A percentile compares a stretch with the other conserved stretches of the same genome.
Evolutionary conservation across 2,329 filamentous ascomycete species (phyloP).

Genomic region (Thielaviopsis populi): DNA sequence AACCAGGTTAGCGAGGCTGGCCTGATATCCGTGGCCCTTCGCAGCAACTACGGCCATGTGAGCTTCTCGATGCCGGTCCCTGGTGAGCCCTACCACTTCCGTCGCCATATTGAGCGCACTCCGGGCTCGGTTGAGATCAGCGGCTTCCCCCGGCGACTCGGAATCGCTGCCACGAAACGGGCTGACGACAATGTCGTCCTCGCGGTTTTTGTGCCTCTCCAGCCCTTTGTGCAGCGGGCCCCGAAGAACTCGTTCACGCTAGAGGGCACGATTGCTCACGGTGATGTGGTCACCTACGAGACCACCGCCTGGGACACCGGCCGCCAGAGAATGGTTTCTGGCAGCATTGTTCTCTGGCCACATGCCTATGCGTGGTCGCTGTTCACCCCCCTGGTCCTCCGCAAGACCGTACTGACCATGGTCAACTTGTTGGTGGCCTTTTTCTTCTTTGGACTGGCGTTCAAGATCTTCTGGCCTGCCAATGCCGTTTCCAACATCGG

Average conservation of each 20-base stretch:
- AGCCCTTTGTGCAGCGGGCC: constrained; percentile 5
- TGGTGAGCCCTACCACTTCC: constrained; percentile 11
- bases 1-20: constrained; percentile 7
- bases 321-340: not conserved
- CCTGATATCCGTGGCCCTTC: constrained; percentile 11
- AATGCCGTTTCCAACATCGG: not conserved
- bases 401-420: not conserved
- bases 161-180: not conserved
- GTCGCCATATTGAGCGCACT: not conserved
- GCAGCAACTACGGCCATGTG: not conserved
- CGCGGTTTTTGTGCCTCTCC: constrained; percentile 6
- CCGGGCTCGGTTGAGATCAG: not conserved
- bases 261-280: not conserved
- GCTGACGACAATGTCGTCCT: not conserved
- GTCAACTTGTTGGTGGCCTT: not conserved
- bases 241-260: not conserved
- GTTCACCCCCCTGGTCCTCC: not conserved
- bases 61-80: constrained; percentile 10
- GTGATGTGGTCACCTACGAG: constrained; percentile 13
- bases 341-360: not conserved
- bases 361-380: not conserved
- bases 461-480: not conserved
- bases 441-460: not conserved
- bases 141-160: not conserved
- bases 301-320: not conserved